These are phyloP conservation scores for Wakefieldia striispora DNA, from an alignment of 768 basidiomycete genomes.

Conservation along the genomic window DNA sequence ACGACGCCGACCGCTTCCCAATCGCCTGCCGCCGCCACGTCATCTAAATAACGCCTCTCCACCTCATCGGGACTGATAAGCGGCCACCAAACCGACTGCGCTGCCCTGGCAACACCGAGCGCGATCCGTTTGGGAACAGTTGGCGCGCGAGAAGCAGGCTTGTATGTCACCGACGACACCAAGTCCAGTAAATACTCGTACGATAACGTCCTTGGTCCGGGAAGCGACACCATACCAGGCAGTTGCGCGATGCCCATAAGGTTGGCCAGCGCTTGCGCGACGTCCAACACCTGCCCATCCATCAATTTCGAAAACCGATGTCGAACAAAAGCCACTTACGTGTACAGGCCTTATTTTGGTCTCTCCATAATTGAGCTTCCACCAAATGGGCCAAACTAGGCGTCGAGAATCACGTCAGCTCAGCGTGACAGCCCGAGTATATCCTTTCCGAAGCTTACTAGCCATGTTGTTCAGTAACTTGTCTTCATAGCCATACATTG, in stretches of 20 bases:
- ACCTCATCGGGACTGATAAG: slow-evolving; percentile 90
- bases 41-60: slow-evolving; percentile 81
- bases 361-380: slow-evolving; percentile 86
- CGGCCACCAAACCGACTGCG: slow-evolving; percentile 87
- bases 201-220: slow-evolving; percentile 85
- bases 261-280: slow-evolving; percentile 89
- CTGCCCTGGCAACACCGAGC: slow-evolving; percentile 54
- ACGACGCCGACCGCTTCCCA: slow-evolving; percentile 82
- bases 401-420: slow-evolving; percentile 8
- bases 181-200: slow-evolving; percentile 79
- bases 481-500: slow-evolving; percentile 95
- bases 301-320: slow-evolving; percentile 17
- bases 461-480: slow-evolving; percentile 91
- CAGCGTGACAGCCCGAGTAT: slow-evolving; percentile 5
- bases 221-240: slow-evolving; percentile 72
- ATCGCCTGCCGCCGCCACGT: slow-evolving; percentile 68
- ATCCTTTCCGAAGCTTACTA: slow-evolving; percentile 47
- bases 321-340: slow-evolving; percentile 50
- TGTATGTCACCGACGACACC: slow-evolving; percentile 77
- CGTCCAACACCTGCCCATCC: slow-evolving; percentile 74
- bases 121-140: slow-evolving; percentile 76
- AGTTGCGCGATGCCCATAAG: slow-evolving; percentile 61
- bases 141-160: slow-evolving; percentile 67
- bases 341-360: slow-evolving; percentile 91
- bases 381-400: slow-evolving; percentile 83